phyloP scores from a whole-genome alignment of 305 asterid species.

The Fraxinus albicans region DNA sequence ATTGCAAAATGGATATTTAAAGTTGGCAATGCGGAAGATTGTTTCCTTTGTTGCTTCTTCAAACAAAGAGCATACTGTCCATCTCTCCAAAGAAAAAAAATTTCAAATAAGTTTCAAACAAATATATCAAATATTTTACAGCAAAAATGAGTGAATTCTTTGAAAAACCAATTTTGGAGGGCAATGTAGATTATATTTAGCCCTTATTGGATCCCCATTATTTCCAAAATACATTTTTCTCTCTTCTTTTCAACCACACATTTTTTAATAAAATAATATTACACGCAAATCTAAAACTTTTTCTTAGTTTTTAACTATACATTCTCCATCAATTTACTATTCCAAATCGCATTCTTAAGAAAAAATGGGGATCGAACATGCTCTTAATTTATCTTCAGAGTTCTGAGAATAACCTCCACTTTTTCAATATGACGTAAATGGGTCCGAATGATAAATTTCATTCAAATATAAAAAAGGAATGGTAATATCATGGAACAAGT shows the following conservation, averaged over 20 bases:
- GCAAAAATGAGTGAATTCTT: background rate
- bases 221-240: no score
- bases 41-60: background rate
- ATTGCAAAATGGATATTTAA: background rate
- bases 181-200: background rate
- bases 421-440: background rate
- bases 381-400: background rate
- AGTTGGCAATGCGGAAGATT: background rate
- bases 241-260: no score
- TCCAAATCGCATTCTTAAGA: no score
- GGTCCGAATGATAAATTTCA: background rate
- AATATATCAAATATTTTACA: background rate
- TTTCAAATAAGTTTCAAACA: background rate
- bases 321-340: no score
- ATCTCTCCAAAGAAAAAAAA: constrained; percentile 2
- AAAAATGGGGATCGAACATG: no score
- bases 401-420: background rate
- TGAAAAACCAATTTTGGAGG: no score
- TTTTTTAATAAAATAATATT: no score
- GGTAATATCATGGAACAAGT: background rate
- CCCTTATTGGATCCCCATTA: no score
- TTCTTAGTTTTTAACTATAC: no score
- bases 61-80: constrained; percentile 3
- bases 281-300: no score
- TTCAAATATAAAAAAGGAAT: background rate